Evolutionary conservation across 805 yeast species (phyloP).

Genomic region (Starmerella vaccinii): DNA sequence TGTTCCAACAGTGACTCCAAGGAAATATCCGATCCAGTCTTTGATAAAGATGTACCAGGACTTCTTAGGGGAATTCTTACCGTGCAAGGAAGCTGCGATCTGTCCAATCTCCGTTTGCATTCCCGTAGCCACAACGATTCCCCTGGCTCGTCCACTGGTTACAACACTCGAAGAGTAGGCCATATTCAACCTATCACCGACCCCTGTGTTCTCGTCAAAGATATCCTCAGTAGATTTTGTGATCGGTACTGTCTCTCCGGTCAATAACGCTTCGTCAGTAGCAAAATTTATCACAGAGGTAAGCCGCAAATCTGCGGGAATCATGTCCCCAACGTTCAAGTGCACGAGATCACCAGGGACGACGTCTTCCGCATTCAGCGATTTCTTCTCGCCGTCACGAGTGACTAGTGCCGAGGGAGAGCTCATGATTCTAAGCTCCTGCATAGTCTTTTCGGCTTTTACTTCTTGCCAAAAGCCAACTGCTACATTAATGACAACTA

Average conservation of each 20-base stretch:
- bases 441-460: slow-evolving; percentile 72
- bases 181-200: slow-evolving; percentile 67
- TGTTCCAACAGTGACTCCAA: slow-evolving; percentile 71
- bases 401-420: slow-evolving; percentile 63
- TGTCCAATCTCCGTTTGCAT: slow-evolving; percentile 62
- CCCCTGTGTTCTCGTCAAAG: slow-evolving; percentile 32
- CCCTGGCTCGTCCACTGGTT: slow-evolving; percentile 64
- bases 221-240: slow-evolving; percentile 40
- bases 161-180: slow-evolving; percentile 60
- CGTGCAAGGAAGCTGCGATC: slow-evolving; percentile 52
- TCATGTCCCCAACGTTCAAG: slow-evolving; percentile 82
- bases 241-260: slow-evolving; percentile 76
- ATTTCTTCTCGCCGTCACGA: slow-evolving; percentile 47
- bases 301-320: slow-evolving; percentile 87
- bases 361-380: slow-evolving; percentile 51
- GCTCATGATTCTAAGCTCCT: slow-evolving; percentile 52
- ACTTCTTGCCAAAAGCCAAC: slow-evolving; percentile 64
- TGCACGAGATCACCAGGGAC: slow-evolving; percentile 78
- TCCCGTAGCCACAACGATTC: slow-evolving; percentile 60
- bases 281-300: slow-evolving; percentile 66
- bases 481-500: slow-evolving; percentile 49
- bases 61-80: slow-evolving; percentile 32
- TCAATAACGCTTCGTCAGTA: slow-evolving; percentile 84
- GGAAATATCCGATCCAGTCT: slow-evolving; percentile 52
- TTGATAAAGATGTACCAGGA: slow-evolving; percentile 42